Conservation (phyloP, 2,329 filamentous ascomycete species). For the Ceratocystiopsis minuta region DNA sequence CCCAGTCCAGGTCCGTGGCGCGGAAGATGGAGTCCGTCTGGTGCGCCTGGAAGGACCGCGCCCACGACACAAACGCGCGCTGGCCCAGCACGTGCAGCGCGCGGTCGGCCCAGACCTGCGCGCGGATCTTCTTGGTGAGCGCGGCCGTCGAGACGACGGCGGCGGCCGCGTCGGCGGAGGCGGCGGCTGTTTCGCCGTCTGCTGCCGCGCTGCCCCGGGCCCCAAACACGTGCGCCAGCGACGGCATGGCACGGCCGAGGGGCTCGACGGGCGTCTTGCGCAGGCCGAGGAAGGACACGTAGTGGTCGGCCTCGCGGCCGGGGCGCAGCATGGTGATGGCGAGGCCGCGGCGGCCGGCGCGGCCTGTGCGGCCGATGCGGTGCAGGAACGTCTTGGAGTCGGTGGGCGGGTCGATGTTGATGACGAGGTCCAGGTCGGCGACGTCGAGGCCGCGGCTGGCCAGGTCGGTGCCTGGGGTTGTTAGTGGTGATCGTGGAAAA, state of each 20-base stretch:
- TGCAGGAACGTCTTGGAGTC: conserved; percentile 95
- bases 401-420: conserved; percentile 68
- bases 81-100: conserved; percentile 75
- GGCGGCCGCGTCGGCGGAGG: background rate
- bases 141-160: conserved; percentile 33
- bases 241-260: conserved; percentile 36
- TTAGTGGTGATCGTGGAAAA: no score
- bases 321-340: conserved; percentile 74
- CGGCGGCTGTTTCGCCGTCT: background rate
- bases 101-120: conserved; percentile 33
- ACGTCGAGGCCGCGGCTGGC: conserved; percentile 84
- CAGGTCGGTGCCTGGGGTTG: conserved; percentile 49
- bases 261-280: conserved; percentile 66
- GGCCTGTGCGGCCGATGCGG: conserved; percentile 72
- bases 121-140: conserved; percentile 13
- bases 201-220: conserved; percentile 2
- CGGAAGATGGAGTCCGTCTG: conserved; percentile 84
- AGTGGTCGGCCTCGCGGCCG: conserved; percentile 66
- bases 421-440: conserved; percentile 74
- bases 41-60: conserved; percentile 80
- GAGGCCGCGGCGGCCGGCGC: conserved; percentile 72
- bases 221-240: conserved; percentile 27
- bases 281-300: conserved; percentile 69
- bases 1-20: conserved; percentile 67
- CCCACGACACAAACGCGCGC: conserved; percentile 83